These are phyloP conservation scores for Spirogloea muscicola DNA, from an alignment of 139 green algal genomes.

Conservation along the genomic window DNA sequence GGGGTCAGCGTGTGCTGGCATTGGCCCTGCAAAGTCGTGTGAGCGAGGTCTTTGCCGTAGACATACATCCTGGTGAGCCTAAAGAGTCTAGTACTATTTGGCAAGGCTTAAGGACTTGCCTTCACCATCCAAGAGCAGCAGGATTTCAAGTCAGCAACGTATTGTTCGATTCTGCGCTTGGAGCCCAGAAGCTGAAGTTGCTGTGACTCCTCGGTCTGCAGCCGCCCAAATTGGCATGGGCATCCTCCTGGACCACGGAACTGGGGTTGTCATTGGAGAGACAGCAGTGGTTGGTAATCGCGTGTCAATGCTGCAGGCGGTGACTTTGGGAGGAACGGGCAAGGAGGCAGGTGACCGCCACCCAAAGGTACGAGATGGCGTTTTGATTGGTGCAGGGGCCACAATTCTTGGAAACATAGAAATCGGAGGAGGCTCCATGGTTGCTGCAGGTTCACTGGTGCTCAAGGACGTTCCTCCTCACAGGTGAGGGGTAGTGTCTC, in stretches of 20 bases:
- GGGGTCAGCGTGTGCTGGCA: slow-evolving; percentile 74
- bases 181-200: too few relatives aligned
- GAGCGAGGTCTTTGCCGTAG: slow-evolving; percentile 75
- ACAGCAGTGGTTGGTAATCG: slow-evolving; percentile 84
- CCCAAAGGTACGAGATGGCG: slow-evolving; percentile 86
- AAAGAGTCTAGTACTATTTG: background rate
- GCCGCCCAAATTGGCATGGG: slow-evolving; percentile 83
- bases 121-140: too few relatives aligned
- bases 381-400: slow-evolving; percentile 82
- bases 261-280: slow-evolving; percentile 88
- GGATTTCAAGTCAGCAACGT: too few relatives aligned
- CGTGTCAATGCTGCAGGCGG: slow-evolving; percentile 67
- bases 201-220: too few relatives aligned
- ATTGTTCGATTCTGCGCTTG: too few relatives aligned
- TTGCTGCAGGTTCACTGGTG: slow-evolving; percentile 43
- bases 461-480: slow-evolving; percentile 43
- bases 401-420: slow-evolving; percentile 92
- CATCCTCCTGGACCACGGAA: slow-evolving; percentile 93
- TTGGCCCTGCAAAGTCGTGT: slow-evolving; percentile 59
- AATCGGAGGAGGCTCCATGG: slow-evolving; percentile 78
- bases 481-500: slow-evolving; percentile 14
- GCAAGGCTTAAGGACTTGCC: too few relatives aligned
- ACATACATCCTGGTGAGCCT: slow-evolving; percentile 85
- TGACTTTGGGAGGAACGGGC: slow-evolving; percentile 91
- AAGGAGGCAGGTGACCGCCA: slow-evolving; percentile 92